Conservation (phyloP, 495 filamentous ascomycete genomes). For the Pyrenula aspistea region DNA sequence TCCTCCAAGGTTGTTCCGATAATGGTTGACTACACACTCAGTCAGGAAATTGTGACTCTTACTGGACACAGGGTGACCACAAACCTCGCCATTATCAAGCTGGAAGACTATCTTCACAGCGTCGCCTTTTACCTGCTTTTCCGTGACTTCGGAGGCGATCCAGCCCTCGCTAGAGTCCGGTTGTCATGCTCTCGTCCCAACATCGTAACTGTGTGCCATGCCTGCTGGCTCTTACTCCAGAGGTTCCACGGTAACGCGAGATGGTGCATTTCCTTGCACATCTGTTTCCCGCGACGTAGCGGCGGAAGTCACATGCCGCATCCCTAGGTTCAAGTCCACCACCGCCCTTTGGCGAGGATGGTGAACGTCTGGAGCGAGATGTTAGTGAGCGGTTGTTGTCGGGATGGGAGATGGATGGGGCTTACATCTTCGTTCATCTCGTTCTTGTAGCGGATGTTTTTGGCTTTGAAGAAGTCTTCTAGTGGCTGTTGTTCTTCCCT, state of each 20-base stretch:
- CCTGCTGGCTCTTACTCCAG: background rate
- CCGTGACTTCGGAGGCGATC: constrained; percentile 89
- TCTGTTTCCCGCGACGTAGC: too few species aligned
- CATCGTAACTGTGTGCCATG: constrained; percentile 96
- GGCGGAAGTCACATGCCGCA: too few species aligned
- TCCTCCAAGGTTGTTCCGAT: constrained; percentile 69
- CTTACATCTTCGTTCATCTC: constrained; percentile 80
- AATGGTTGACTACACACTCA: constrained; percentile 49
- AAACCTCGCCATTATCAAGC: constrained; percentile 88
- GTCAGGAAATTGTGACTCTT: background rate
- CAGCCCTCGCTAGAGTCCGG: constrained; percentile 91
- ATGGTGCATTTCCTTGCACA: too few species aligned
- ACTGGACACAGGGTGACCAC: constrained; percentile 8
- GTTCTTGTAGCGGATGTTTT: constrained; percentile 90
- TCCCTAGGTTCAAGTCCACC: too few species aligned
- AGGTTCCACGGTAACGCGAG: background rate
- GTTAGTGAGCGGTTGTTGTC: constrained; percentile 5
- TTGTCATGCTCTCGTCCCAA: constrained; percentile 97
- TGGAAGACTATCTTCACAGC: constrained; percentile 78
- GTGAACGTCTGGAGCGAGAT: constrained; percentile 32
- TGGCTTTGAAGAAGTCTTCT: constrained; percentile 89
- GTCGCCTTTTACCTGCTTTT: constrained; percentile 72
- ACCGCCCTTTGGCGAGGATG: constrained; percentile 69
- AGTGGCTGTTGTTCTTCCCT: constrained; percentile 90
- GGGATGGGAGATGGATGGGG: too few species aligned